Conservation (phyloP, 1,284 basidiomycete species). For the Vanrija sp. region DNA sequence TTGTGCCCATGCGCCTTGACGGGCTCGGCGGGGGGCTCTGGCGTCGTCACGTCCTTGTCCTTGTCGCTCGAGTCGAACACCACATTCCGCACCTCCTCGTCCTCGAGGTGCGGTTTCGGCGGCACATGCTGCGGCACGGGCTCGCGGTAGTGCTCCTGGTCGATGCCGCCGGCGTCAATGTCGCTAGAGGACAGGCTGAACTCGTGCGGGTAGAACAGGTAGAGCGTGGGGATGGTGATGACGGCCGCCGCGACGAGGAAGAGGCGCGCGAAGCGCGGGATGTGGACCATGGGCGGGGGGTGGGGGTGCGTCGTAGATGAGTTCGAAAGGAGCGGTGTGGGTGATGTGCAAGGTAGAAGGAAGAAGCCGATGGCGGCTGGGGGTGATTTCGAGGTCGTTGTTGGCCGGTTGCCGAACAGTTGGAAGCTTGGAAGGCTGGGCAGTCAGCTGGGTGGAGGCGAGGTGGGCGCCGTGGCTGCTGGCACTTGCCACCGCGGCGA, state of each 20-base stretch:
- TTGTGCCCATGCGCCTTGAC: neutral
- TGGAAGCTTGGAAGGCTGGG: too few species aligned
- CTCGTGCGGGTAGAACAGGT: slow-evolving; percentile 32
- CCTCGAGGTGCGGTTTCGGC: slow-evolving; percentile 17
- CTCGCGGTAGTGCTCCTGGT: slow-evolving; percentile 31
- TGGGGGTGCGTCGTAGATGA: neutral
- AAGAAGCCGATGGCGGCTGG: too few species aligned
- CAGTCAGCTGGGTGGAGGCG: neutral
- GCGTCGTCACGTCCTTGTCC: slow-evolving; percentile 8
- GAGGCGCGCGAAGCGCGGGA: slow-evolving; percentile 33
- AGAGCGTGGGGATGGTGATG: slow-evolving; percentile 35
- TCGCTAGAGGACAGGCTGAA: neutral
- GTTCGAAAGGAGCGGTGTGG: too few species aligned
- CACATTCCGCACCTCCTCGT: slow-evolving; percentile 6
- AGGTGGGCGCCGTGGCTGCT: too few species aligned
- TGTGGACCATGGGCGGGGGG: slow-evolving; percentile 16
- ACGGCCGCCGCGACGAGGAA: slow-evolving; percentile 34
- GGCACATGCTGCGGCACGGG: slow-evolving; percentile 1
- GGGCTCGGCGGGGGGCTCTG: neutral
- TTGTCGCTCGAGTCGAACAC: slow-evolving; percentile 8
- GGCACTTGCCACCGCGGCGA: too few species aligned
- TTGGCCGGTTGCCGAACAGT: too few species aligned
- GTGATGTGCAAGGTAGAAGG: neutral
- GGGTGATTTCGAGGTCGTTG: neutral
- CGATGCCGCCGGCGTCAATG: slow-evolving; percentile 41